Evolutionary conservation across 225 moss, liverwort and hornwort genomes (phyloP), one percentile per base, ranked within the genome.

Genomic region (Takakia lepidozioides): DNA sequence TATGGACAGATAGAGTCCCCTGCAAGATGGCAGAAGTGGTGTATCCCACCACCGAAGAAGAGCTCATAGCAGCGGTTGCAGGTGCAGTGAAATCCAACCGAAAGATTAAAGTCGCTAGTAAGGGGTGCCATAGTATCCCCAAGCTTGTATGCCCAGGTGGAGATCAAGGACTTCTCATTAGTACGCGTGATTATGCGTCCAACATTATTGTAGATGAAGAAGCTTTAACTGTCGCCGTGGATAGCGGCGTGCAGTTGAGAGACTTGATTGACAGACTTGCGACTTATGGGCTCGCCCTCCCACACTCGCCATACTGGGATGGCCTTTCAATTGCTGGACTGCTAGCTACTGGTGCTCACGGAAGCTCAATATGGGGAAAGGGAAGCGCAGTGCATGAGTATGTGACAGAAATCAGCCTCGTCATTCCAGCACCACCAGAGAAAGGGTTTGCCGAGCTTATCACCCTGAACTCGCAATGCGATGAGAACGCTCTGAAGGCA

Each of bases 381-480:
- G 85, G 85, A 0, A 61, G 81, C 23, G 56, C 67, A 0, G 32
- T 78, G 2, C 67, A 81, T 49, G 85, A 81, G 54, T 81, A 75
- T 17, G 81, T 81, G 1, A 24, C 56, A 3, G 64, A 35, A 0
- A 55, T 81, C 62, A 53, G 56, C 21, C 37, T 81, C 4, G 71
- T 85, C 20, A 59, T 74, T 14, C 85, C 85, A 0, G 85, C 59
- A 0, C 36, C 28, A 1, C 61, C 64, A 0, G 38, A 45, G 0
- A 57, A 85, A 39, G 81, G 85, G 1, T 81, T 16, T 1, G 72
- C 73, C 0, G 65, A 52, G 34, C 63, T 73, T 11, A 49, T 63
- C 19, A 39, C 26, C 5, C 29, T 79, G 1, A 2, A 19, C 0
- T 8, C n/a, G 7, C 43, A 14, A 5, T 63, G 69, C n/a, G 63